Percentiles rank a stretch among this genome's conserved stretches.
These are phyloP conservation scores for Kodamaea restingae DNA, from an alignment of 805 yeast genomes.

Conservation along the genomic window DNA sequence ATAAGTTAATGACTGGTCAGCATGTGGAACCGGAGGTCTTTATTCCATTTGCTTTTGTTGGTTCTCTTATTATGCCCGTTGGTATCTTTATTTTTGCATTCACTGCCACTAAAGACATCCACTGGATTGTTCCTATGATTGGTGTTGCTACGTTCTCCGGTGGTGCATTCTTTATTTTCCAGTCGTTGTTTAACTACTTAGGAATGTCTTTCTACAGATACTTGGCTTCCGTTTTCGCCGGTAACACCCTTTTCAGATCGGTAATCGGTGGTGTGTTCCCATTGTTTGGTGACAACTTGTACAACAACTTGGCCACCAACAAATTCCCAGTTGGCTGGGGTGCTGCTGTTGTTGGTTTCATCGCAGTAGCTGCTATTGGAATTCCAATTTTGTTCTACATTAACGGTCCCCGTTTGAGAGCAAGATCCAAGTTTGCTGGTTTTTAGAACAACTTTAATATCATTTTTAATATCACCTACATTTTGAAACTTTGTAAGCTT, in stretches of 20 bases:
- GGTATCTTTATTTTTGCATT: slow-evolving; percentile 22
- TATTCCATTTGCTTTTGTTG: slow-evolving; percentile 20
- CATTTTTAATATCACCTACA: no score
- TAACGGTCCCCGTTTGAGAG: slow-evolving; percentile 43
- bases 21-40: slow-evolving; percentile 15
- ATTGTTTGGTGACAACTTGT: slow-evolving; percentile 60
- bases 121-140: slow-evolving; percentile 21
- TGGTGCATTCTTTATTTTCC: slow-evolving; percentile 40
- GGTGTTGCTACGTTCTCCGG: slow-evolving; percentile 19
- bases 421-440: slow-evolving; percentile 38
- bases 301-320: slow-evolving; percentile 41
- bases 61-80: slow-evolving; percentile 19
- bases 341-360: slow-evolving; percentile 44
- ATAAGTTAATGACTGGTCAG: slow-evolving; percentile 12
- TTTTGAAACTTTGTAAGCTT: no score
- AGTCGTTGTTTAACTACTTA: slow-evolving; percentile 48
- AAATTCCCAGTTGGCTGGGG: slow-evolving; percentile 62
- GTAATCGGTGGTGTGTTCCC: slow-evolving; percentile 58
- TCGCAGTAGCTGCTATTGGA: slow-evolving; percentile 39
- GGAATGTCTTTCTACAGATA: slow-evolving; percentile 46
- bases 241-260: slow-evolving; percentile 49
- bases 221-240: slow-evolving; percentile 58
- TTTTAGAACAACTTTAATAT: background rate
- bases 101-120: slow-evolving; percentile 16
- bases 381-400: slow-evolving; percentile 46